Evolutionary conservation across 495 filamentous ascomycete genomes (phyloP), one percentile per base, ranked within the genome.

Genomic region (Podospora pseudocomata): DNA sequence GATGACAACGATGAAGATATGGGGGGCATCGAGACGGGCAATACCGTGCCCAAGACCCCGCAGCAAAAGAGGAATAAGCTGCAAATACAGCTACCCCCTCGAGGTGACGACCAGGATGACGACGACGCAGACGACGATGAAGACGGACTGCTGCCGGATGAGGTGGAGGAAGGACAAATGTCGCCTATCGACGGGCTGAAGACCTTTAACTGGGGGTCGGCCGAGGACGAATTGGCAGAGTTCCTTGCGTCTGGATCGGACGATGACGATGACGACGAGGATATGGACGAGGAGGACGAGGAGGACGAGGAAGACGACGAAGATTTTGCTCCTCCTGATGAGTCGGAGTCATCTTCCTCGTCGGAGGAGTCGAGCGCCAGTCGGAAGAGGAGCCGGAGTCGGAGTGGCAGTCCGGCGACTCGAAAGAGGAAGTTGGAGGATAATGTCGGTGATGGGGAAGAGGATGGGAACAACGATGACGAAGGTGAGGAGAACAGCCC

Each of bases 201-300:
- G 65, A 75, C 74, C 23, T 86, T 88, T 66, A 84, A 90, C 63
- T 90, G 89, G 88, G 81, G 80, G 49, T 79, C 77, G 16, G 82
- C 90, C 15, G 88, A 92, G 69, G 89, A 90, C 61, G 93, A 96
- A 73, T 78, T 95, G 5, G 84, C 87, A 56, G 92, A 93, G 19
- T 96, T 95, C 71, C 80, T 95, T 68, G 90, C 77, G 1, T 75
- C 75, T 49, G 80, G 85, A 15, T 86, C 84, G 26, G 87, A 89
- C 20, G 87, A 87, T 34, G 82, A 84, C 0, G 80, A 79, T 0
- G 79, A 75, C 0, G 72, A 71, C 7, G 74, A 74, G 5, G 81
- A 81, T 7, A 75, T 72, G 4, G 76, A 73, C 16, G 70, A 67
- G 18, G 78, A 75, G 4, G 77, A 74, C 9, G 66, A 73, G 73